Evolutionary conservation across 768 basidiomycete genomes (phyloP), one percentile per base, ranked within the genome.

Genomic region (Leccinum uliginosum): DNA sequence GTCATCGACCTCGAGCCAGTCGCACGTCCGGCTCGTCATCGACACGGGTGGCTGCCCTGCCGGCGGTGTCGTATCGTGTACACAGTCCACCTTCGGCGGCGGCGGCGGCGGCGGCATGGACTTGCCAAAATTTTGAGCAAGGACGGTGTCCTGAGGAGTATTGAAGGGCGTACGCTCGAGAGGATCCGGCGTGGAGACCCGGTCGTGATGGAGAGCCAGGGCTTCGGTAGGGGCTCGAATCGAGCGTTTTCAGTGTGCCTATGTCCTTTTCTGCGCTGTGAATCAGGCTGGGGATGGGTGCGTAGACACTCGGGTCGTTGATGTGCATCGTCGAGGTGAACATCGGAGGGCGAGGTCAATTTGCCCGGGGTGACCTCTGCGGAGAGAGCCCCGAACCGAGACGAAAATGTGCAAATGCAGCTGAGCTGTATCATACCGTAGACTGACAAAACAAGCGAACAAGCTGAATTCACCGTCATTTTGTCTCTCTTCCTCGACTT

Each of bases 71-170:
- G 30, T 21, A 14, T 5, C 32, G 12, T 14, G 54, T 2, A 17
- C 23, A 6, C 40, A 23, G 43, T 65, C 53, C 3, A 53, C 32
- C 38, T 40, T 32, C 6, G 58, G 53, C 29, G 4, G 11, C 21
- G 38, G 48, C 6, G 58, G 53, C 29, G 4, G 11, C 21, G 38
- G 48, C 30, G 29, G 11, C 29, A 38, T 27, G 10, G 59, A 58
- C 29, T 43, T 61, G 46, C 64, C 58, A n/a, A 68, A 52, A 51
- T 65, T 72, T 52, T 80, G 80, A 29, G 81, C 78, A 17, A 89
- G 69, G 52, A 84, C 69, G 23, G 76, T 76, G 69, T 89, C 87
- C 63, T 89, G 87, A 27, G 84, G 84, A 1, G 85, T 85, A 63
- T n/a, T n/a, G n/a, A 67, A 69, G 15, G 64, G 53, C 21, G 53